phyloP scores from a whole-genome alignment of 805 yeast species.

The Clavispora fructus region DNA sequence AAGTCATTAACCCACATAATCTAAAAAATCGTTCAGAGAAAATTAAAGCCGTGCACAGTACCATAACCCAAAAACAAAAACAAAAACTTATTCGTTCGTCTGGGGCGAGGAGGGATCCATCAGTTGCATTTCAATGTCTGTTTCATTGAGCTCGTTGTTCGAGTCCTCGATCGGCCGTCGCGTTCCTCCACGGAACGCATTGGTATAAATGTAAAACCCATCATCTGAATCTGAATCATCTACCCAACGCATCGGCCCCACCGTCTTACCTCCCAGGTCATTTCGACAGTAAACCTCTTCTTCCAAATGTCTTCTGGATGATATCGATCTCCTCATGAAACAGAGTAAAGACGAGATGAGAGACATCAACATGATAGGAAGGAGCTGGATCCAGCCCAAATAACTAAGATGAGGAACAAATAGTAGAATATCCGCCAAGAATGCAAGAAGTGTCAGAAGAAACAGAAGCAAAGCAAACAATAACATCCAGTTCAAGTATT shows the following conservation, averaged over 20 bases:
- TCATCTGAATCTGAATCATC: constrained; percentile 37
- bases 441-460: constrained; percentile 63
- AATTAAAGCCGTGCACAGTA: no score
- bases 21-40: no score
- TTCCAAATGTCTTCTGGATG: constrained; percentile 41
- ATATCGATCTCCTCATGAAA: constrained; percentile 63
- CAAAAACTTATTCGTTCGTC: not conserved
- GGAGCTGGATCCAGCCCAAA: constrained; percentile 81
- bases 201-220: constrained; percentile 39
- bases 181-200: constrained; percentile 30
- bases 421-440: constrained; percentile 74
- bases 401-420: constrained; percentile 73
- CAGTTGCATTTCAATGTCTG: not conserved
- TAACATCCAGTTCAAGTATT: constrained; percentile 46
- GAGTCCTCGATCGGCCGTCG: not conserved
- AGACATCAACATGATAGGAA: constrained; percentile 62
- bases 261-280: constrained; percentile 5
- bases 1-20: not conserved
- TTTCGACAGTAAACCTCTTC: constrained; percentile 12
- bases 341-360: constrained; percentile 62
- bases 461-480: constrained; percentile 65
- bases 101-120: not conserved
- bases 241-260: not conserved
- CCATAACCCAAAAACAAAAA: not conserved
- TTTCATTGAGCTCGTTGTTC: not conserved